Evolutionary conservation across 306 rosid species (phyloP).

Genomic region (cucumber (Cucumis sativus)): DNA sequence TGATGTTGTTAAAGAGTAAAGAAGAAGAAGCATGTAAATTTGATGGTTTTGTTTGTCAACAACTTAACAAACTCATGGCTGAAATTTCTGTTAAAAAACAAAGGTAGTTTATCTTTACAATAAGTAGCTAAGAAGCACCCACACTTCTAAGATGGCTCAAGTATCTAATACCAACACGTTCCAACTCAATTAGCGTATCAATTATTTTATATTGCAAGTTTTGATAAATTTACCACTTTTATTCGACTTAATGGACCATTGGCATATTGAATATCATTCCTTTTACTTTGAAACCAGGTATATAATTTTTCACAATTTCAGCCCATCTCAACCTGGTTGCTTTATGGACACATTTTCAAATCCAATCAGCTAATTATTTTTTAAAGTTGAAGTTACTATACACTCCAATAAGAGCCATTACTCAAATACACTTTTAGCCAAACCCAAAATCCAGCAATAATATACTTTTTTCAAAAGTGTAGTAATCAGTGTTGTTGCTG

Average conservation of each 20-base stretch:
- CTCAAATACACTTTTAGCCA: neutral
- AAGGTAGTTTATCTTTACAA: neutral
- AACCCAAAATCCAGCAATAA: neutral
- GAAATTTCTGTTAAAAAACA: neutral
- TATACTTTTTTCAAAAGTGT: neutral
- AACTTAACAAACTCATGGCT: too few species aligned
- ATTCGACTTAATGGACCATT: too few species aligned
- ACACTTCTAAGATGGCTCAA: too few species aligned
- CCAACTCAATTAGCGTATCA: too few species aligned
- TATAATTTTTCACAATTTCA: neutral
- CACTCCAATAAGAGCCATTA: neutral
- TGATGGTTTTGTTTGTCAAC: neutral
- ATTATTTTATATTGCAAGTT: neutral
- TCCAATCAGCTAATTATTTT: too few species aligned
- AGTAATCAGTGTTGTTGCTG: neutral
- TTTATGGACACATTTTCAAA: too few species aligned
- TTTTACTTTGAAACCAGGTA: neutral
- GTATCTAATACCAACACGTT: too few species aligned
- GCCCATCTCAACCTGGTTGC: neutral
- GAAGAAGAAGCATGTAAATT: neutral
- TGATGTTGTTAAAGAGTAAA: neutral
- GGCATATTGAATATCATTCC: neutral
- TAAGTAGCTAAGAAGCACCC: too few species aligned
- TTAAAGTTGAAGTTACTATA: neutral
- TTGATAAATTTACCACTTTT: too few species aligned